These are phyloP conservation scores for Fusarium longipes DNA, from an alignment of 2,329 filamentous ascomycete genomes.

Conservation along the genomic window DNA sequence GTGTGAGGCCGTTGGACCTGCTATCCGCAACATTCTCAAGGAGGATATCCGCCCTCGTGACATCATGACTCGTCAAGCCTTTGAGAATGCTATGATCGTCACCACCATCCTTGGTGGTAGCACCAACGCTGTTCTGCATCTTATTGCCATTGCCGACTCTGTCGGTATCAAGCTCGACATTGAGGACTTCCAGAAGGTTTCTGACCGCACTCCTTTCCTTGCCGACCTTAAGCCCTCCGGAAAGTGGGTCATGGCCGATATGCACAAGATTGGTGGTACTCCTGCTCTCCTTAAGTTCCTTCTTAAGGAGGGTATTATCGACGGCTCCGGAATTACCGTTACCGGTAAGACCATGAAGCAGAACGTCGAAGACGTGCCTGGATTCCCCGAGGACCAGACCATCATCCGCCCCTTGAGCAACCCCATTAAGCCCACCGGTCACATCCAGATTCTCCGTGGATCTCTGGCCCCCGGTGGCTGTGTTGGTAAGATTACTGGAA, in stretches of 20 bases:
- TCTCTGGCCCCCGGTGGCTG: slow-evolving; percentile 87
- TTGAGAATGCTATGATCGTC: slow-evolving; percentile 87
- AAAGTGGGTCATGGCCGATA: slow-evolving; percentile 86
- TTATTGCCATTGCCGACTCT: slow-evolving; percentile 85
- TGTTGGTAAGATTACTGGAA: slow-evolving; percentile 94
- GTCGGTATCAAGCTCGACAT: slow-evolving; percentile 85
- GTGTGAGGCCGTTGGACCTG: slow-evolving; percentile 76
- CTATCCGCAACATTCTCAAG: slow-evolving; percentile 78
- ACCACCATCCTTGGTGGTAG: slow-evolving; percentile 86
- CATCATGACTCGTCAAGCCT: slow-evolving; percentile 82
- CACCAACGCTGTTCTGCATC: slow-evolving; percentile 86
- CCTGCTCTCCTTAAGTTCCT: slow-evolving; percentile 89
- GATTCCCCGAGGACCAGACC: slow-evolving; percentile 79
- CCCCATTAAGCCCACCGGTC: slow-evolving; percentile 87
- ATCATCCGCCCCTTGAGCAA: slow-evolving; percentile 84
- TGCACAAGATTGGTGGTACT: slow-evolving; percentile 88
- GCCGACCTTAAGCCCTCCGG: slow-evolving; percentile 88
- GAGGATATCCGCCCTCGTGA: slow-evolving; percentile 83
- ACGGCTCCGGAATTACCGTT: slow-evolving; percentile 83
- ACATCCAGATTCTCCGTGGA: slow-evolving; percentile 88
- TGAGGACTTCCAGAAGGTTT: slow-evolving; percentile 87
- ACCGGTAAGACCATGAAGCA: slow-evolving; percentile 91
- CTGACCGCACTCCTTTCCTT: slow-evolving; percentile 81
- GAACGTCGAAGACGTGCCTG: slow-evolving; percentile 81
- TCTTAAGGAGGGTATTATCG: slow-evolving; percentile 82